These are phyloP conservation scores for Lycium barbarum DNA, from an alignment of 257 asterid genomes.

Conservation along the genomic window DNA sequence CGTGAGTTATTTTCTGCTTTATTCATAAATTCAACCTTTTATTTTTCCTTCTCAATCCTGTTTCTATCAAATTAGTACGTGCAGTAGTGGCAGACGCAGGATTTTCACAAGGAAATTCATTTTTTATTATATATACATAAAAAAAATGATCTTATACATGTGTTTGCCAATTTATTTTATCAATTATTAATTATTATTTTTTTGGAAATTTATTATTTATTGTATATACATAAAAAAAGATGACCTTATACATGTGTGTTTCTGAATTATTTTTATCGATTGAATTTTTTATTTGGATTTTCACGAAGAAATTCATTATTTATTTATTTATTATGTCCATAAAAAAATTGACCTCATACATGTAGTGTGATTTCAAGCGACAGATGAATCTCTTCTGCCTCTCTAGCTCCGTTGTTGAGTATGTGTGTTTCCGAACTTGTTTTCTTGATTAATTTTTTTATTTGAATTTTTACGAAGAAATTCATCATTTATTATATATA, in stretches of 20 bases:
- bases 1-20: conserved; percentile 37
- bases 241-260: too few relatives aligned
- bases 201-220: too few relatives aligned
- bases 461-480: background rate
- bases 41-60: background rate
- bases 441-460: background rate
- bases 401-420: too few relatives aligned
- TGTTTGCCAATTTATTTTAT: too few relatives aligned
- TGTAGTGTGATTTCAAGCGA: too few relatives aligned
- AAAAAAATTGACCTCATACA: background rate
- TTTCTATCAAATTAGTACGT: background rate
- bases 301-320: background rate
- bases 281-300: background rate
- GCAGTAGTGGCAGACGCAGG: background rate
- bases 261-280: too few relatives aligned
- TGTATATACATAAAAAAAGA: too few relatives aligned
- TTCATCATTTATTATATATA: too few relatives aligned
- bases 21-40: background rate
- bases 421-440: background rate
- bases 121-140: too few relatives aligned
- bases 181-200: too few relatives aligned
- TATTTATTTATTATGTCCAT: too few relatives aligned
- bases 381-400: too few relatives aligned
- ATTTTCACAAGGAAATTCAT: background rate
- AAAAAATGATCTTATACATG: background rate